Base-by-base conservation (phyloP, 805 yeast genomes). In the Candida loeiensis region DNA sequence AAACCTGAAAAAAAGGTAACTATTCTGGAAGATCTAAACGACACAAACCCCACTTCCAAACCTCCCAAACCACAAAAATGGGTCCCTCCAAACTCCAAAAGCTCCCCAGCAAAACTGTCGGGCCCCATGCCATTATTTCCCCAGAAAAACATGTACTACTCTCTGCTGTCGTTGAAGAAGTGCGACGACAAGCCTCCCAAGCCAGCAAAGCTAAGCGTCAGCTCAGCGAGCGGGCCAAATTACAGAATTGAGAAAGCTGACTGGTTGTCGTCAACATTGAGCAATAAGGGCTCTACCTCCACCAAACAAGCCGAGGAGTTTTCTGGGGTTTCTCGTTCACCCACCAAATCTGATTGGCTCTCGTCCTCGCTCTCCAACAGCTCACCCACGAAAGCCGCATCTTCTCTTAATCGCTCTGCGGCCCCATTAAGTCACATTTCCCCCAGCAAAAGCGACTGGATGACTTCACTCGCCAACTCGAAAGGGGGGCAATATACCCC, bases 231-330 rank as follows among this genome's bases (percentile, higher is more conserved):
- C 43, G 4, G 11, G 16, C 27, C 36, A 19, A 34, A 33, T 18
- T 32, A 19, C 27, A 19, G 8, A 14, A 31, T 37, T 13, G 31
- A 21, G 14, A 46, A 46, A 14, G 25, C 47, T 1, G 53, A 45
- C 27, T 49, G 53, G 53, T 39, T 49, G 3, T 45, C 50, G 9
- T 48, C 52, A 2, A 33, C 49, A 2, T 25, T 45, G 15, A 27
- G 39, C 14, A 48, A 48, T 24, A 37, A 36, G 25, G 39, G 26
- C 14, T 38, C 51, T 11, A 35, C 41, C 2, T 28, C 45, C 4
- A 33, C 41, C 6, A 24, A 27, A 1, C 45, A 45, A 17, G 46
- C 36, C 8, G 27, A 19, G 13, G 36, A n/a, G 17, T 18, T 13
- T 5, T 11, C 18, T 20, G 25, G 35, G 14, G 9, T 22, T 26